Base-by-base conservation (phyloP, 208 protist genomes). In the Acanthamoeba comandoni region DNA sequence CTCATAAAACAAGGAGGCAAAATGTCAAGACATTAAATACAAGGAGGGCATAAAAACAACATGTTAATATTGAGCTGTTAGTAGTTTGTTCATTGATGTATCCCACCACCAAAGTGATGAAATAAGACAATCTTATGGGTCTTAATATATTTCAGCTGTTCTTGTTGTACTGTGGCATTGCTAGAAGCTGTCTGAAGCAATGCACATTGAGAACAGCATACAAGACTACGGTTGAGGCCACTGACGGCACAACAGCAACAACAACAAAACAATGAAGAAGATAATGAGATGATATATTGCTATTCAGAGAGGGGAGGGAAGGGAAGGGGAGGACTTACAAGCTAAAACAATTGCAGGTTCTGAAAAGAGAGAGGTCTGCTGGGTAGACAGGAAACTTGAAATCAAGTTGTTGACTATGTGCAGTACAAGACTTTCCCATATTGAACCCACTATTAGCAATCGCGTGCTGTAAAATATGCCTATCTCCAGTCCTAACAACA, bases 361-460 rank as follows among this genome's bases (percentile, higher is more conserved):
- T 9, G 80, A 29, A 51, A 89, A 89, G 35, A 51, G 51, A 3
- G 80, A 43, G 31, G 58, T 51, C 9, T 89, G 48, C 22, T 51
- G n/a, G 31, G 60, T 57, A 24, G 80, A 51, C 19, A 89, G 52
- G 39, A 35, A 89, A 17, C 24, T 89, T 31, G 80, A 35, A 48
- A 89, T 67, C 29, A 89, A 17, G 80, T 89, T 89, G 31, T 89
- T 89, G 60, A 62, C 62, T 26, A 89, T 51, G 43, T 89, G 80
- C 58, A 89, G 60, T 5, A 9, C 60, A 7, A 89, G 53, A 39
- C 48, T 13, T 53, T 89, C 80, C 80, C 80, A 89, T 19, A 89
- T 67, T 26, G 80, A 89, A 2, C 39, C 31, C 24, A 71, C 19
- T 3, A 71, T 12, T 15, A 89, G 35, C 19, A 89, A 67, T 5